Percentiles rank a stretch among this genome's conserved stretches.
phyloP scores from a whole-genome alignment of 345 rosid genomes.

The Orychophragmus violaceus region DNA sequence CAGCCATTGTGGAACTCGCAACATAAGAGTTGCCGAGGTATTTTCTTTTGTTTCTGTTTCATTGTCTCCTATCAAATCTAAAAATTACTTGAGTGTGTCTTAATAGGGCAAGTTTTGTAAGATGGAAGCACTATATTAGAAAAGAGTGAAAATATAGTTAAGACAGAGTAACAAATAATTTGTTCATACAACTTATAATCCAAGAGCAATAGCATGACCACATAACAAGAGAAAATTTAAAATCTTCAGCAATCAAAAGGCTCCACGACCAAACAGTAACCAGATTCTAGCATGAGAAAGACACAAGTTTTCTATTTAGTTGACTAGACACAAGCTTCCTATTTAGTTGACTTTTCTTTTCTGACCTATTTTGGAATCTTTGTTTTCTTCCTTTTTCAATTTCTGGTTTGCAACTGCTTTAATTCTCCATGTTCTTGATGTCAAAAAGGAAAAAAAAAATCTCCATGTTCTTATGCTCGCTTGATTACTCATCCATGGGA shows the following conservation, averaged over 20 bases:
- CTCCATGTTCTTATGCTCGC: too few species aligned
- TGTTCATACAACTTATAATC: constrained; percentile 4
- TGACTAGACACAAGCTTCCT: too few species aligned
- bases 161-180: background rate
- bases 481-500: too few species aligned
- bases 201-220: background rate
- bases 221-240: background rate
- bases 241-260: constrained; percentile 12
- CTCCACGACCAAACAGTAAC: constrained; percentile 1
- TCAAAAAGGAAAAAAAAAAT: too few species aligned
- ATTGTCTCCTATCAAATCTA: background rate
- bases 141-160: background rate
- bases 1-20: constrained; percentile 86
- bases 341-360: too few species aligned
- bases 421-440: too few species aligned
- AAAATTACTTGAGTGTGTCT: background rate
- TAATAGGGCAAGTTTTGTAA: background rate
- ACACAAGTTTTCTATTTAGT: background rate
- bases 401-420: too few species aligned
- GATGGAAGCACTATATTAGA: background rate
- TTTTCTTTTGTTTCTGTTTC: background rate
- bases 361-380: too few species aligned
- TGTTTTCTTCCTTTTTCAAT: too few species aligned
- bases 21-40: constrained; percentile 24
- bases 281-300: constrained; percentile 1